These are phyloP conservation scores for Tubosaeta sp. DNA, from an alignment of 768 basidiomycete species.

Conservation along the genomic window DNA sequence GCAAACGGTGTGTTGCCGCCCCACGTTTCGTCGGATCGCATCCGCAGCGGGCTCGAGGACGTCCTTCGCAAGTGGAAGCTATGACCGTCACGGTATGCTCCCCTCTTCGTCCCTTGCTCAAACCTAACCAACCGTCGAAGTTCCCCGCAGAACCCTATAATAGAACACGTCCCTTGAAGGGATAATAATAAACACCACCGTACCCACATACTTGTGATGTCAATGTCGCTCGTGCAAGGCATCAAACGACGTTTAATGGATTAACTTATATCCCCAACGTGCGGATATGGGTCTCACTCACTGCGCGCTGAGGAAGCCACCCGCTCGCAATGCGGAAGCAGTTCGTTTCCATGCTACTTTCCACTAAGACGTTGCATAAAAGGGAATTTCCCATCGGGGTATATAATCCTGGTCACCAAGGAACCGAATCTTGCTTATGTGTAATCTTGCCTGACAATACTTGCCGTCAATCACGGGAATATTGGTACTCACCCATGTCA, in stretches of 20 bases:
- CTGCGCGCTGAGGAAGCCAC: neutral
- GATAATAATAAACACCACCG: neutral
- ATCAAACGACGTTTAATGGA: constrained; percentile 1
- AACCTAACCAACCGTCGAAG: constrained; percentile 4
- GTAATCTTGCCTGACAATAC: neutral
- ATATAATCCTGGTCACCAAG: neutral
- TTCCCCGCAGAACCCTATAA: constrained; percentile 1
- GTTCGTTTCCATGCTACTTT: neutral
- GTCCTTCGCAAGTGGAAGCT: constrained; percentile 22
- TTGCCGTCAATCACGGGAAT: neutral
- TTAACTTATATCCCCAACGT: neutral
- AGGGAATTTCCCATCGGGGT: neutral
- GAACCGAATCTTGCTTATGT: neutral
- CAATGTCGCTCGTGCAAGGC: neutral
- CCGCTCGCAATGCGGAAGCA: neutral
- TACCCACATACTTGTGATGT: neutral
- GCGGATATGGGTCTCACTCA: neutral
- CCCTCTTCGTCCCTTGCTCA: neutral
- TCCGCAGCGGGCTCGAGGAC: constrained; percentile 23
- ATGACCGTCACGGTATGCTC: constrained; percentile 5
- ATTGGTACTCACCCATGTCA: constrained; percentile 7
- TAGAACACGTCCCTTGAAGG: neutral
- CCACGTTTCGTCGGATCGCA: constrained; percentile 15
- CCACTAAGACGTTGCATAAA: too few species aligned
- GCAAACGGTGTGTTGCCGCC: constrained; percentile 11